A percentile compares a stretch with the other conserved stretches of the same genome.
These are phyloP conservation scores for Mimosa bimucronata DNA, from an alignment of 306 rosid genomes.

Conservation along the genomic window DNA sequence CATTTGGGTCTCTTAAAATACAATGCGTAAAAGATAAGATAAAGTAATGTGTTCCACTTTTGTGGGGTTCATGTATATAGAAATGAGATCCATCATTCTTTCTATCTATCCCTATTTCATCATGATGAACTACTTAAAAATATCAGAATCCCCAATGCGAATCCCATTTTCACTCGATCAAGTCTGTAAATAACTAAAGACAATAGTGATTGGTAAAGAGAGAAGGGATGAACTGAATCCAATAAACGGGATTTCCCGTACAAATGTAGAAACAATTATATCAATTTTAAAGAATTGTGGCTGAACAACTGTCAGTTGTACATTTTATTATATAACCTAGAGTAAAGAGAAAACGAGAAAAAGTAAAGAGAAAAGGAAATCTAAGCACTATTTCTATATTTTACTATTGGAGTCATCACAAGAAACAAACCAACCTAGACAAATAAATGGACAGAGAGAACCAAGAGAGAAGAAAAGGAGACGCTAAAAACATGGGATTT, in stretches of 20 bases:
- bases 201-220: not conserved
- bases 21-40: no score
- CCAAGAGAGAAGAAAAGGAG: not conserved
- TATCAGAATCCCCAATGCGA: not conserved
- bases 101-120: not conserved
- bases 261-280: not conserved
- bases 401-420: not conserved
- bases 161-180: not conserved
- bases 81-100: not conserved
- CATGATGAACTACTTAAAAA: not conserved
- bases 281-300: not conserved
- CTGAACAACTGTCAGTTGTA: slow-evolving; percentile 3
- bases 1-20: no score
- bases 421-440: not conserved
- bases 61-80: not conserved
- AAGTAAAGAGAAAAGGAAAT: not conserved
- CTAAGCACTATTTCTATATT: not conserved
- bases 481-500: not conserved
- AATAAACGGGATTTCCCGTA: not conserved
- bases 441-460: not conserved
- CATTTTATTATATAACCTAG: not conserved
- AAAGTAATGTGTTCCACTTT: not conserved
- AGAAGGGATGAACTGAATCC: not conserved
- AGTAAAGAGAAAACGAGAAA: not conserved
- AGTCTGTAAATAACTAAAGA: not conserved